phyloP scores from a whole-genome alignment of 116 monocot genomes.

The Trichopus zeylanicus region DNA sequence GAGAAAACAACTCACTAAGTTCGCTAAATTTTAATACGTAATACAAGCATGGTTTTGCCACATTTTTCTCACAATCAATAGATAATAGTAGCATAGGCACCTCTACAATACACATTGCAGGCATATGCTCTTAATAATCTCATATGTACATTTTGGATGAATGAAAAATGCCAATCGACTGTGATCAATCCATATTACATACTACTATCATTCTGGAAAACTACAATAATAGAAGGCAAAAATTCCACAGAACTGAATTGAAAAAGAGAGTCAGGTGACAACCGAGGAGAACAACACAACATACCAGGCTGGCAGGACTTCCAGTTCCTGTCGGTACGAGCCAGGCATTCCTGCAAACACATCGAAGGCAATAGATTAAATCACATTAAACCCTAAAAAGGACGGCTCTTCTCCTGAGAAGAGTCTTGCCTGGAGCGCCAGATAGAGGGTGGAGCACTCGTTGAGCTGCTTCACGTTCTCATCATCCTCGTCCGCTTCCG shows the following conservation, averaged over 20 bases:
- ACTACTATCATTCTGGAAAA: neutral
- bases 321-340: conserved; percentile 70
- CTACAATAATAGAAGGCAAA: too few species aligned
- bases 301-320: conserved; percentile 70
- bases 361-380: neutral
- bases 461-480: conserved; percentile 94
- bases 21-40: too few species aligned
- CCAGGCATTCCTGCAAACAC: conserved; percentile 73
- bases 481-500: conserved; percentile 82
- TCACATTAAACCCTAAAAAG: neutral
- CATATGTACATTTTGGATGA: too few species aligned
- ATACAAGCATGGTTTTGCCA: too few species aligned
- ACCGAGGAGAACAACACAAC: neutral
- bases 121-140: too few species aligned
- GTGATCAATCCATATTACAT: neutral
- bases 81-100: too few species aligned
- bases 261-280: neutral
- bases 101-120: too few species aligned
- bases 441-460: conserved; percentile 78
- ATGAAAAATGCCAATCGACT: too few species aligned
- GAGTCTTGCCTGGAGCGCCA: conserved; percentile 57
- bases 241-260: neutral
- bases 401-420: neutral
- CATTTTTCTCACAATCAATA: too few species aligned
- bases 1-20: too few species aligned